A percentile compares a stretch with the other conserved stretches of the same genome.
Conservation (phyloP, 129 eudicot genomes). For the Calendula officinalis region DNA sequence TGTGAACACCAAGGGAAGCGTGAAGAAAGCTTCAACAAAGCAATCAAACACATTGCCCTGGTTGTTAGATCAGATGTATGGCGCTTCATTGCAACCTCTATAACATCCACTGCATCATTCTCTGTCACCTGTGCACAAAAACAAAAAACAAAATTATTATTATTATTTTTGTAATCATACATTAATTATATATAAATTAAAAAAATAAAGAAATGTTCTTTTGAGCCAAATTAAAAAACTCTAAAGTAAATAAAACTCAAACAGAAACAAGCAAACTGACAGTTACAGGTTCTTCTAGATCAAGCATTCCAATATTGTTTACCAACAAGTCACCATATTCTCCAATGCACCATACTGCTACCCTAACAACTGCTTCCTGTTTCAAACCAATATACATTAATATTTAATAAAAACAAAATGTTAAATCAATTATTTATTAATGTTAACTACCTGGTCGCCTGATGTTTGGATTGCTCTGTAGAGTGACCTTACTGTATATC, state of each 20-base stretch:
- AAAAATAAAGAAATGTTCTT: neutral
- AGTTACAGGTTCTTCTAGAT: constrained; percentile 77
- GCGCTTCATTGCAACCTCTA: constrained; percentile 66
- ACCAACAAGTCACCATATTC: constrained; percentile 96
- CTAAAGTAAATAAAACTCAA: no score
- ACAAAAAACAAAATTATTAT: neutral
- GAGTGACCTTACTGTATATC: constrained; percentile 80
- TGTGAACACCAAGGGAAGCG: constrained; percentile 89
- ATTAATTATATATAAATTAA: neutral
- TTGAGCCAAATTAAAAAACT: no score
- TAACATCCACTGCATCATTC: constrained; percentile 80
- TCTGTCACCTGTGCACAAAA: constrained; percentile 61
- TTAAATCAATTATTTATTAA: no score
- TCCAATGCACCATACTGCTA: constrained; percentile 97
- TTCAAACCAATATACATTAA: constrained; percentile 17
- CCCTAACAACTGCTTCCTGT: constrained; percentile 92
- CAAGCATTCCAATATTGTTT: constrained; percentile 67
- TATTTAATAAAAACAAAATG: no score
- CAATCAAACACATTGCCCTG: constrained; percentile 86
- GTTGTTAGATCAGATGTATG: constrained; percentile 82
- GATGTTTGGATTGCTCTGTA: constrained; percentile 78
- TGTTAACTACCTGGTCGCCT: constrained; percentile 70
- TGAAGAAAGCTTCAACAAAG: constrained; percentile 85
- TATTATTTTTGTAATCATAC: neutral
- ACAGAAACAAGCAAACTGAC: constrained; percentile 29